These are phyloP conservation scores for Botryotinia narcissicola DNA, from an alignment of 2,329 filamentous ascomycete genomes.

Conservation along the genomic window DNA sequence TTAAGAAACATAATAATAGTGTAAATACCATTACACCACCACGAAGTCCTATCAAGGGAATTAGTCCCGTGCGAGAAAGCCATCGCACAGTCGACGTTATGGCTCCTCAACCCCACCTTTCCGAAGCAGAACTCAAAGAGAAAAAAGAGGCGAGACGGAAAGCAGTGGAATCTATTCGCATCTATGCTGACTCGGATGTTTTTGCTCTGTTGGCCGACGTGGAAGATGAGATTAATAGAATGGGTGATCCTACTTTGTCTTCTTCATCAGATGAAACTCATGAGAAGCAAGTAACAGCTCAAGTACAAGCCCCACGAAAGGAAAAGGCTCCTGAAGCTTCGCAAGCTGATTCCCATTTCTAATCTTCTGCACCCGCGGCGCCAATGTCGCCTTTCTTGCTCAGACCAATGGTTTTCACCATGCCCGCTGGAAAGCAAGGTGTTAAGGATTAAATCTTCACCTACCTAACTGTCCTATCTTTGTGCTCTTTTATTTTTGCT, in stretches of 20 bases:
- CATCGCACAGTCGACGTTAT: background rate
- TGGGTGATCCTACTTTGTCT: constrained; percentile 31
- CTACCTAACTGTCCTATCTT: background rate
- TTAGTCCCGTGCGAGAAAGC: background rate
- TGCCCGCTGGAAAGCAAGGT: constrained; percentile 14
- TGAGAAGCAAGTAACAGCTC: background rate
- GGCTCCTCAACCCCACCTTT: background rate
- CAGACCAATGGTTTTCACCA: constrained; percentile 8
- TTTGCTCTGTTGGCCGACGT: constrained; percentile 66
- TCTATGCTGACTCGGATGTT: constrained; percentile 67
- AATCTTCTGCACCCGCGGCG: background rate
- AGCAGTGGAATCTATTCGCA: constrained; percentile 62
- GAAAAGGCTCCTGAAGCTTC: background rate
- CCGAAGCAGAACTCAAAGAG: constrained; percentile 12
- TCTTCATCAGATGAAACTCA: background rate
- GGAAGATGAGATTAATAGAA: constrained; percentile 56
- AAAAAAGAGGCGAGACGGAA: constrained; percentile 32
- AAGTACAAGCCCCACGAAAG: background rate
- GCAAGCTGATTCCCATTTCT: background rate
- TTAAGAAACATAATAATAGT: background rate
- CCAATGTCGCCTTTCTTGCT: constrained; percentile 17
- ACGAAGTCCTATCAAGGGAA: constrained; percentile 45
- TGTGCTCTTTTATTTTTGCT: background rate
- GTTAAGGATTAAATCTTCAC: background rate
- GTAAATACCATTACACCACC: constrained; percentile 29